Percentiles rank a stretch among this genome's conserved stretches.
These are phyloP conservation scores for Trametes sp. DNA, from an alignment of 1,284 basidiomycete genomes.

Conservation along the genomic window DNA sequence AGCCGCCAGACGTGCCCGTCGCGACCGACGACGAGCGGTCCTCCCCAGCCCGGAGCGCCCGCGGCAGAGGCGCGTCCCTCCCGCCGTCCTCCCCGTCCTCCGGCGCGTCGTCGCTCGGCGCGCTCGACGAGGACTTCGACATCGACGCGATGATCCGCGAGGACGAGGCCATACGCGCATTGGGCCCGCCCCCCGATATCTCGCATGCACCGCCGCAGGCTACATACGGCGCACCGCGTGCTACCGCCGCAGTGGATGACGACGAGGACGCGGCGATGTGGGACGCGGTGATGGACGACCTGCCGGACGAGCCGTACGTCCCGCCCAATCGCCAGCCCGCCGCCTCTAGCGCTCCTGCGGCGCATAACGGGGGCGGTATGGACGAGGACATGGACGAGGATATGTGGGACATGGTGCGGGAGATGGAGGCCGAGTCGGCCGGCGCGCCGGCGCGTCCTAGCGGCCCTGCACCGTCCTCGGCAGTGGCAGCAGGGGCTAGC, in stretches of 20 bases:
- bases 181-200: neutral
- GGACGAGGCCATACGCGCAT: constrained; percentile 46
- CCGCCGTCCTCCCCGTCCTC: constrained; percentile 56
- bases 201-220: constrained; percentile 19
- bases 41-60: constrained; percentile 20
- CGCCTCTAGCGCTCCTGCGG: neutral
- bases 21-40: constrained; percentile 41
- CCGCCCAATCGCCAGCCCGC: constrained; percentile 14
- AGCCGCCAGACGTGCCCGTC: constrained; percentile 32
- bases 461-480: neutral
- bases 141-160: constrained; percentile 58
- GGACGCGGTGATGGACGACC: constrained; percentile 49
- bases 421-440: constrained; percentile 53
- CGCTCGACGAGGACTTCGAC: constrained; percentile 60
- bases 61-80: constrained; percentile 41
- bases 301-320: constrained; percentile 28
- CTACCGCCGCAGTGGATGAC: constrained; percentile 37
- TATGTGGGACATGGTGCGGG: constrained; percentile 72
- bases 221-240: neutral
- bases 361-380: neutral
- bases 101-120: constrained; percentile 31
- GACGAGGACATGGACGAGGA: constrained; percentile 60
- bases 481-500: neutral
- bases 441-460: neutral
- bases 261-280: constrained; percentile 65